These are phyloP conservation scores for Blastocystis sp. DNA, from an alignment of 352 stramenopile genomes.

Conservation along the genomic window DNA sequence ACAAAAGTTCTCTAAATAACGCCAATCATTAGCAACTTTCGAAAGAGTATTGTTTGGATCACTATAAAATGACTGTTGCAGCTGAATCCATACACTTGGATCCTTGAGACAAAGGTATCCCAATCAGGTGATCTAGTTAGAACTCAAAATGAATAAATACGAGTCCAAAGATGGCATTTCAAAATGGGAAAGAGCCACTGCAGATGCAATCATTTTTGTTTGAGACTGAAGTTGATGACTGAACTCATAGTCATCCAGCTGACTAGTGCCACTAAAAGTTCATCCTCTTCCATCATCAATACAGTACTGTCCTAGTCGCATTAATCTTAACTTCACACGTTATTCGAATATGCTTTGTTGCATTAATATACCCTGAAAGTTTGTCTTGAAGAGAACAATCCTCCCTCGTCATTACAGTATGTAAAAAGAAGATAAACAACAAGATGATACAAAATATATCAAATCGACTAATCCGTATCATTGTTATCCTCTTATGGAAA, in stretches of 20 bases:
- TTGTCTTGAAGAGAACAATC: not conserved
- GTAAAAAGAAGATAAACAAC: not conserved
- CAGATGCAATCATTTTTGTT: not conserved
- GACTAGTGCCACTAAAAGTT: too few relatives aligned
- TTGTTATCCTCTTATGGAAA: not conserved
- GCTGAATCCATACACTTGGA: not conserved
- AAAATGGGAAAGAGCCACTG: not conserved
- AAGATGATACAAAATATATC: not conserved
- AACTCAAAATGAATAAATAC: not conserved
- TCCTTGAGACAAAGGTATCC: not conserved
- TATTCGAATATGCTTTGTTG: too few relatives aligned
- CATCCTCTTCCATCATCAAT: too few relatives aligned
- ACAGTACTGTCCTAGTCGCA: too few relatives aligned
- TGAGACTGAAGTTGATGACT: not conserved
- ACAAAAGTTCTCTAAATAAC: conserved; percentile 62
- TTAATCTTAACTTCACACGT: too few relatives aligned
- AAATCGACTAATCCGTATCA: not conserved
- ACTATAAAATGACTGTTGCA: not conserved
- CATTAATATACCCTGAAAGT: not conserved
- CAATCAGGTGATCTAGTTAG: conserved; percentile 27
- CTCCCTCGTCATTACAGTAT: not conserved
- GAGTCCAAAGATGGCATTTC: not conserved
- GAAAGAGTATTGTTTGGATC: not conserved
- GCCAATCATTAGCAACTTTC: conserved; percentile 19
- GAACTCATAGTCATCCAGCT: not conserved